Base-by-base conservation (phyloP, 2,329 filamentous ascomycete species). In the Diplodia sapinea region DNA sequence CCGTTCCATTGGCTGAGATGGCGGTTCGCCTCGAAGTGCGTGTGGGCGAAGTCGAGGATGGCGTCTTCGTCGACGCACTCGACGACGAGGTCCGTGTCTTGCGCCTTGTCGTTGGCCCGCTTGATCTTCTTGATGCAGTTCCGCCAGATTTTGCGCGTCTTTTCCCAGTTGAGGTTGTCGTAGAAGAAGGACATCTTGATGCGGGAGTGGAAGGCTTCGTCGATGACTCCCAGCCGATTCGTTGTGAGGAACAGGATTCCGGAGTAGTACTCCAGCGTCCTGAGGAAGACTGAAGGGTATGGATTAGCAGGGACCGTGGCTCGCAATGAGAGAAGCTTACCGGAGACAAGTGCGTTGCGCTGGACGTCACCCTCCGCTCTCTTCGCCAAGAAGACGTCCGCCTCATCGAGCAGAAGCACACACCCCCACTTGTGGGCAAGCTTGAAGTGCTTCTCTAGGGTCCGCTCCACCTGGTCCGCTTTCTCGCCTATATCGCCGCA, bases 221-320 rank as follows among this genome's bases (percentile, higher is more conserved):
- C 76, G 55, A 78, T 76, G 5, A 71, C 74, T n/a, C 73, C 72
- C 1, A 78, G 69, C 15, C 76, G 75, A 36, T 77, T 78, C 0
- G 74, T 78, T 6, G 77, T 78, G 6, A 79, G 70, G 56, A 78
- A 77, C 61, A 79, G 72, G 47, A 74, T 73, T 40, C 76, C 76
- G 11, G 66, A 20, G 26, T 61, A 66, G 26, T 66, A 68, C 20
- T 68, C 67, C 23, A 68, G 33, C 9, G n/a, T 20, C 12, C 67
- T 29, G 4, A 68, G 56, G 31, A 68, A 68, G 0, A 61, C 72
- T 71, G 29, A 56, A 4, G 52, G 13, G 1, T 4, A 17, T 17
- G 15, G 9, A 11, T 36, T 36, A 36, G 33, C 33, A 12, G 4
- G 11, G 9, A 11, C 7, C 8, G 11, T 36, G 7, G 33, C 33